phyloP scores from a whole-genome alignment of 495 filamentous ascomycete species.

The Apodospora peruviana region DNA sequence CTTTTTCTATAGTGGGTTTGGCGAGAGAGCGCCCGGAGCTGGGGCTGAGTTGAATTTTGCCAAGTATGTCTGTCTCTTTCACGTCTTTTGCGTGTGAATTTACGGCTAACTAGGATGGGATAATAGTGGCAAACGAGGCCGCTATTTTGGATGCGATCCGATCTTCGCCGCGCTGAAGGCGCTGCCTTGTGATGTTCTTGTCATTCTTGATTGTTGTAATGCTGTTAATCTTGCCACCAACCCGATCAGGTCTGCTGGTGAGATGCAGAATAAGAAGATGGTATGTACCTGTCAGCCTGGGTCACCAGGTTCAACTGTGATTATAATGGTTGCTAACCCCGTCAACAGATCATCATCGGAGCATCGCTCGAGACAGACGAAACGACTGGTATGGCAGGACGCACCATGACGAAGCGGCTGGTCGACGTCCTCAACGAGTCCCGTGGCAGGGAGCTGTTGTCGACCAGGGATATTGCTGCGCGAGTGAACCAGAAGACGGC shows the following conservation, averaged over 20 bases:
- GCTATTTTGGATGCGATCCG: background rate
- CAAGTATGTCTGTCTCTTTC: background rate
- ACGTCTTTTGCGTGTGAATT: no score
- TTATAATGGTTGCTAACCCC: background rate
- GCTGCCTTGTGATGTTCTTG: background rate
- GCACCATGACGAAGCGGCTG: background rate
- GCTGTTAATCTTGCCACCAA: background rate
- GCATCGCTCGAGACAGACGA: background rate
- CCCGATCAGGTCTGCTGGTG: background rate
- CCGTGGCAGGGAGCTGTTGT: no score
- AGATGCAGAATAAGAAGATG: background rate
- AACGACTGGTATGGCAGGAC: background rate
- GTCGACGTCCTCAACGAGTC: background rate
- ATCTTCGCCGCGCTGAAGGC: background rate
- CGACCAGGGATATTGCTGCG: no score
- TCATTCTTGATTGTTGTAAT: background rate
- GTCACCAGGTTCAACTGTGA: background rate
- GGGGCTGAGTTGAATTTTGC: background rate
- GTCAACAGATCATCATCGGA: background rate
- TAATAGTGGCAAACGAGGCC: background rate
- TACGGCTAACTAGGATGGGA: background rate
- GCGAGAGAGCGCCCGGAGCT: background rate
- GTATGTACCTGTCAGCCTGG: background rate
- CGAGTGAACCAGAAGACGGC: no score
- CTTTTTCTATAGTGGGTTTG: background rate